phyloP scores from a whole-genome alignment of 164 flowering plant genomes.

The Liquidambar formosana region DNA sequence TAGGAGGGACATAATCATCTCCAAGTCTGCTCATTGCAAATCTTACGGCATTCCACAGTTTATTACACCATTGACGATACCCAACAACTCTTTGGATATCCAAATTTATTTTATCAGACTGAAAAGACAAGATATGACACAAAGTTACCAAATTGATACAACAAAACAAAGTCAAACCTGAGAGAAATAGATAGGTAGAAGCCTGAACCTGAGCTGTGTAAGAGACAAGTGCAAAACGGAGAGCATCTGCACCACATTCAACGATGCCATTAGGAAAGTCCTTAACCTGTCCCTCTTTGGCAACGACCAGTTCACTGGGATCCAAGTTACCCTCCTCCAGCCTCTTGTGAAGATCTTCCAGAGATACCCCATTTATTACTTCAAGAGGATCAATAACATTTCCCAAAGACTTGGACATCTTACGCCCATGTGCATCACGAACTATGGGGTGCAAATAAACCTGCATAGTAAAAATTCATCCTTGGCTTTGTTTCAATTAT shows the following conservation, averaged over 20 bases:
- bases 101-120: conserved; percentile 95
- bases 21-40: conserved; percentile 93
- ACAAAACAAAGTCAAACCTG: conserved; percentile 1
- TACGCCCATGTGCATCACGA: conserved; percentile 99
- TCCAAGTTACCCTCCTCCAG: conserved; percentile 90
- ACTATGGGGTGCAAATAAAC: conserved; percentile 96
- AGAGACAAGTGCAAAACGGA: conserved; percentile 70
- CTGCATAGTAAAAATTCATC: conserved; percentile 38
- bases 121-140: conserved; percentile 21
- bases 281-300: conserved; percentile 76
- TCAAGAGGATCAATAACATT: conserved; percentile 97
- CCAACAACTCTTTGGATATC: conserved; percentile 96
- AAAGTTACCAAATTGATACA: not conserved
- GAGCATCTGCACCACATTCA: conserved; percentile 98
- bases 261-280: conserved; percentile 90
- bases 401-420: conserved; percentile 98
- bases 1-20: conserved; percentile 63
- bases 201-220: conserved; percentile 89
- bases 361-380: conserved; percentile 82
- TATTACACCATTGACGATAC: conserved; percentile 98
- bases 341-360: conserved; percentile 84
- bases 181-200: not conserved
- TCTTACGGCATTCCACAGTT: conserved; percentile 88
- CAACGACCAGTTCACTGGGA: conserved; percentile 47
- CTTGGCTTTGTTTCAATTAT: not conserved